Base-by-base conservation (phyloP, 2,329 filamentous ascomycete genomes). In the Massarina eburnea region DNA sequence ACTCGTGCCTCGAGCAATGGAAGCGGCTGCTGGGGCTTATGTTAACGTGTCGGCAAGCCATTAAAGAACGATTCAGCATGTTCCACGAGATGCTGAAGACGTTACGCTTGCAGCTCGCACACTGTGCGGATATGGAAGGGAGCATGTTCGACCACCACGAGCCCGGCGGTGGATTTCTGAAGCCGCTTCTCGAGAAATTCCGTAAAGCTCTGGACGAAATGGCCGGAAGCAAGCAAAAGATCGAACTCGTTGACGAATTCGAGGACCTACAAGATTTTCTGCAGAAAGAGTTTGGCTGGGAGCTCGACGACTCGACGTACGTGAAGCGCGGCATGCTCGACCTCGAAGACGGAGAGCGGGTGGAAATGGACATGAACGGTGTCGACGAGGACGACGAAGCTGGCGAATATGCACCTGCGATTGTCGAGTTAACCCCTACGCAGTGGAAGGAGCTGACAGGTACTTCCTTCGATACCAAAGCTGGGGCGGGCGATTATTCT, bases 1-100 rank as follows among this genome's bases (percentile, higher is more conserved):
- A 80, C 60, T 84, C 81, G 2, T 85, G 82, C 57, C 68, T 85
- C 3, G 81, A 85, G 61, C 82, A 85, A 59, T 86, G 83, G 83
- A 84, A 82, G 58, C 70, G 83, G 29, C 54, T 85, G 9, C 66
- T 85, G 8, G 68, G 69, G 1, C 65, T 86, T 19, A 67, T 84
- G 7, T 69, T 85, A 39, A 85, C 81, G 0, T 84, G 79, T 55
- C 73, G 71, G 15, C 62, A 61, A 32, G 81, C 81, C 2, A 72
- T 84, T 14, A 58, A 60, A 41, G 71, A 76, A 18, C 68, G 75
- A 2, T 68, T 78, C 22, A 59, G 59, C 2, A 75, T 84, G 43
- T 83, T 83, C 61, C 65, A 75, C n/a, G 69, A 76, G 9, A 68
- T 79, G 5, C 55, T 85, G 18, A 68, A 66, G 20, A 64, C 77